Percentiles rank a stretch among this genome's conserved stretches.
These are phyloP conservation scores for Herpetomonas samuelpessoai DNA, from an alignment of 208 protist genomes.

Conservation along the genomic window DNA sequence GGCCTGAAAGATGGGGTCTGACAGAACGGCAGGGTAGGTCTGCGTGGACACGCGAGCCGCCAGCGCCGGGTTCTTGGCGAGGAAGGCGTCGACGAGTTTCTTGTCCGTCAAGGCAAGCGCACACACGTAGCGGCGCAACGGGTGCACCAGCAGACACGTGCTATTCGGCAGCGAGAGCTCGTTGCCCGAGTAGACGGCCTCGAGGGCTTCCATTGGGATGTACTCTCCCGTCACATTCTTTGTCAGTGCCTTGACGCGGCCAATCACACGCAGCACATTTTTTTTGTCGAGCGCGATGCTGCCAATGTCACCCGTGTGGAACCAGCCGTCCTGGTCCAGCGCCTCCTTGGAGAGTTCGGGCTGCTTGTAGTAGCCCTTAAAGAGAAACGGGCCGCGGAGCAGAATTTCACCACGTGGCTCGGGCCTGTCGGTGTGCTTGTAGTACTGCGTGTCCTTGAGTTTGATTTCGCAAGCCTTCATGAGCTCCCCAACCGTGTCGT, in stretches of 20 bases:
- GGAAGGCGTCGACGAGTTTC: constrained; percentile 46
- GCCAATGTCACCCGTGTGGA: constrained; percentile 89
- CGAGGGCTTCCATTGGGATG: constrained; percentile 81
- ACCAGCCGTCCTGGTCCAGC: constrained; percentile 78
- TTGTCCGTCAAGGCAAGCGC: constrained; percentile 54
- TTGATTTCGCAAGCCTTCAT: constrained; percentile 82
- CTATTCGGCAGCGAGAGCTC: constrained; percentile 52
- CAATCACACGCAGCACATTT: constrained; percentile 75
- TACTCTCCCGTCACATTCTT: constrained; percentile 92
- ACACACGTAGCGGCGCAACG: constrained; percentile 64
- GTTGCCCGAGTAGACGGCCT: constrained; percentile 65
- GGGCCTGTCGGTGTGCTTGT: constrained; percentile 70
- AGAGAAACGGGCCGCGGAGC: constrained; percentile 69
- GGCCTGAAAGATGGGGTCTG: constrained; percentile 35
- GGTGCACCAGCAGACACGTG: constrained; percentile 74
- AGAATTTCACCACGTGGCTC: constrained; percentile 78
- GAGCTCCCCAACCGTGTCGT: constrained; percentile 62
- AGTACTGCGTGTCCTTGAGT: constrained; percentile 85
- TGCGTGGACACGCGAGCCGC: constrained; percentile 8
- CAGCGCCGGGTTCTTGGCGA: constrained; percentile 31
- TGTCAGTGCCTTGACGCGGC: constrained; percentile 90
- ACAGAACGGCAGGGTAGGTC: constrained; percentile 44
- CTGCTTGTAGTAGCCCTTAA: constrained; percentile 90
- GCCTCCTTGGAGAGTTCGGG: constrained; percentile 75
- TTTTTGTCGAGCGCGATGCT: constrained; percentile 23